Conservation (phyloP, 1,284 basidiomycete species). For the Ceratobasidium sp. region DNA sequence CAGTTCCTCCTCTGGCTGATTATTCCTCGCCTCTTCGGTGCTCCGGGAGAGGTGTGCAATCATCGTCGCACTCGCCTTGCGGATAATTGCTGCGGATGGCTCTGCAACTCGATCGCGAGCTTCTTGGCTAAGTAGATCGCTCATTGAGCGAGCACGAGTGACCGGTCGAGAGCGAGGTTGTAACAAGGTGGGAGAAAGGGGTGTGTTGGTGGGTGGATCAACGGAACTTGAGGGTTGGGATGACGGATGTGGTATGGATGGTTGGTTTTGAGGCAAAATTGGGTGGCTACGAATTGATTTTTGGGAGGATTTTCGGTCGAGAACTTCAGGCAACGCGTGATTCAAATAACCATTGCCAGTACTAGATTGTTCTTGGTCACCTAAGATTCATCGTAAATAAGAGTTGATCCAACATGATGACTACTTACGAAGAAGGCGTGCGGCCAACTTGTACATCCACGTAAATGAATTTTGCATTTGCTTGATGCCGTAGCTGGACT, state of each 20-base stretch:
- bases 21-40: slow-evolving; percentile 5
- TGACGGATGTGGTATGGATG: not conserved
- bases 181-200: slow-evolving; percentile 17
- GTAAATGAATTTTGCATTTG: slow-evolving; percentile 77
- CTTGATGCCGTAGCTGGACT: slow-evolving; percentile 66
- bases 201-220: slow-evolving; percentile 30
- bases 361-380: slow-evolving; percentile 57
- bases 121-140: slow-evolving; percentile 64
- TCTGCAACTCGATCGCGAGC: slow-evolving; percentile 61
- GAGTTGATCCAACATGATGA: slow-evolving; percentile 44
- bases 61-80: slow-evolving; percentile 39
- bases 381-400: slow-evolving; percentile 44
- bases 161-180: slow-evolving; percentile 57
- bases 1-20: not conserved
- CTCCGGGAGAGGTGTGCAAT: not conserved
- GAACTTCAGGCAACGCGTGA: slow-evolving; percentile 40
- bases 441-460: slow-evolving; percentile 73
- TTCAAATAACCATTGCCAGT: slow-evolving; percentile 57
- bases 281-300: not conserved
- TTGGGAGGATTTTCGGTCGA: slow-evolving; percentile 21
- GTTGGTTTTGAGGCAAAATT: not conserved
- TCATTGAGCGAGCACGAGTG: slow-evolving; percentile 68
- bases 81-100: slow-evolving; percentile 31
- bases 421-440: slow-evolving; percentile 64
- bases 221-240: slow-evolving; percentile 2